Evolutionary conservation across 169 alveolate genomes (phyloP), one percentile per base, ranked within the genome.

Genomic region (Plasmodium vivax): DNA sequence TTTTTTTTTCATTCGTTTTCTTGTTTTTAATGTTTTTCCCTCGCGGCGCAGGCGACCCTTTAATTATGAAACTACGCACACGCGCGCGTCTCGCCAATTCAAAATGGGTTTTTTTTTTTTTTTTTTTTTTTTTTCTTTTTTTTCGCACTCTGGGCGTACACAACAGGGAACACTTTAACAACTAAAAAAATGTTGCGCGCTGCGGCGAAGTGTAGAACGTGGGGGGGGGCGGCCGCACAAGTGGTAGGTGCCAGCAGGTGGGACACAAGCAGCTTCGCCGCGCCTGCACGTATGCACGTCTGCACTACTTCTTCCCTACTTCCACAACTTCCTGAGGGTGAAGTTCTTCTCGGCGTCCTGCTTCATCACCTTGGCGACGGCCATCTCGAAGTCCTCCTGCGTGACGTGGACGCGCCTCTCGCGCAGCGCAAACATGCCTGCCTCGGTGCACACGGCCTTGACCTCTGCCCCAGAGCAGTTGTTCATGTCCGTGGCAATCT

Each of bases 351-450:
- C 99, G 12, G 97, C 95, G 58, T 98, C 99, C 81, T 98, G 98
- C 95, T 98, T 98, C 99, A 98, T 98, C 19, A 98, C 99, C 95
- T 98, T 98, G 1, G 99, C 99, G 1, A 98, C 99, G 8, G 99
- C 99, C 98, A 98, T 98, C 85, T 98, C 99, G 85, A 99, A 99
- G 83, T 99, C 99, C 93, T 99, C 99, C 90, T 99, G 99, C 10
- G 99, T 99, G 19, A 99, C 99, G 94, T 99, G 99, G 83, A 98
- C 99, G 95, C 99, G 98, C 92, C 99, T 97, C 95, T 99, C 99
- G 83, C 99, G 98, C 45, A 99, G 97, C 4, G 99, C 99, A 95
- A 99, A 99, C 99, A 99, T 99, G 16, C 99, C 99, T 0, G 99
- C 99, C 96, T 99, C 99, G 19, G 99, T 98, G 95, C 99, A 99